Evolutionary conservation across 1,139 yeast genomes (phyloP).

Genomic region (Pichia sp.): DNA sequence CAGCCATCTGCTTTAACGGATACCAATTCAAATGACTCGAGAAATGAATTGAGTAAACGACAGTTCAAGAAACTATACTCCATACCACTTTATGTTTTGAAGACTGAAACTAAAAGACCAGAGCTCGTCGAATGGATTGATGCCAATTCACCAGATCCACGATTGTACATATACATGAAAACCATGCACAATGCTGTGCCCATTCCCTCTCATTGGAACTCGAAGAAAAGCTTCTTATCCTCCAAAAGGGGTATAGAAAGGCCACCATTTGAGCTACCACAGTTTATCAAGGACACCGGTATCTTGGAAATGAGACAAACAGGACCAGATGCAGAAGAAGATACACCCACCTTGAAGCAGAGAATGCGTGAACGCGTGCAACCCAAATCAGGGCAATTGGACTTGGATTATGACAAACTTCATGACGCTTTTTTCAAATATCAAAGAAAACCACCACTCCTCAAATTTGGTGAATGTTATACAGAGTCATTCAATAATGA

Average conservation of each 20-base stretch:
- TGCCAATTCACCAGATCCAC: slow-evolving; percentile 78
- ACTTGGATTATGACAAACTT: slow-evolving; percentile 75
- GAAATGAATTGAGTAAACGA: slow-evolving; percentile 26
- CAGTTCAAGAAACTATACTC: slow-evolving; percentile 46
- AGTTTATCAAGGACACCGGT: slow-evolving; percentile 75
- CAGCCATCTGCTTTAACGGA: background rate
- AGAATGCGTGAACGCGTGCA: slow-evolving; percentile 79
- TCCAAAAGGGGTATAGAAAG: slow-evolving; percentile 65
- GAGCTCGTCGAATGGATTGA: slow-evolving; percentile 84
- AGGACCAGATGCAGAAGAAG: slow-evolving; percentile 33
- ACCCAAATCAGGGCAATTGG: slow-evolving; percentile 83
- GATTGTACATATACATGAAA: slow-evolving; percentile 56
- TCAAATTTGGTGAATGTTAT: slow-evolving; percentile 68
- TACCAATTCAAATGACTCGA: background rate
- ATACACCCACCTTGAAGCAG: slow-evolving; percentile 42
- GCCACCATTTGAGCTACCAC: slow-evolving; percentile 71
- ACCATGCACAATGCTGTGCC: slow-evolving; percentile 60
- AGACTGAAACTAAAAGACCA: slow-evolving; percentile 53
- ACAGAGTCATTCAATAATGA: slow-evolving; percentile 10
- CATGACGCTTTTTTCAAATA: slow-evolving; percentile 83
- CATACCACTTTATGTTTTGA: slow-evolving; percentile 62
- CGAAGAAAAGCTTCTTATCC: slow-evolving; percentile 72
- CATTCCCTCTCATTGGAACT: slow-evolving; percentile 83
- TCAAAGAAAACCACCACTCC: slow-evolving; percentile 66
- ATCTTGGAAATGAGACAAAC: slow-evolving; percentile 79